Evolutionary conservation across 352 stramenopile genomes (phyloP), one percentile per base, ranked within the genome.

Genomic region (Globisporangium solare): DNA sequence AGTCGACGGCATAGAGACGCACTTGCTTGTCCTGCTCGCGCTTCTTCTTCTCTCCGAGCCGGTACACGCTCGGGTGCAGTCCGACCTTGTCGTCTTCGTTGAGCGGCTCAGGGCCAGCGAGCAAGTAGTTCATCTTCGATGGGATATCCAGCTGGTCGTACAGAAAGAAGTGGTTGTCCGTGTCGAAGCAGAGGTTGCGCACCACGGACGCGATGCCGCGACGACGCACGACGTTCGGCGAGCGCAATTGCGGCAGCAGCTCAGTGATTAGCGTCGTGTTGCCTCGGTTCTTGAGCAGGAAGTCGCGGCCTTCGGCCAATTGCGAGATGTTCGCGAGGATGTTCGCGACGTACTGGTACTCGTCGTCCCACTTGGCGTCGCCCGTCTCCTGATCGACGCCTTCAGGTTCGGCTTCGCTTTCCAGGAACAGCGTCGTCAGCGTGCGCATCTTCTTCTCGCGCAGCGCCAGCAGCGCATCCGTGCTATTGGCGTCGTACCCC

Each of bases 111-210:
- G 85, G 85, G 13, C 85, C 85, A 12, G 78, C 74, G 14, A 95
- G 68, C 54, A 91, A 51, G 17, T 80, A 82, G 58, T 86, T 80
- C 64, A 92, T 76, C 62, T 92, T 84, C n/a, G 72, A 83, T 22
- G 83, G 79, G 12, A 95, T 65, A 54, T 95, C 83, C 51, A 95
- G 53, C 54, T 92, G 81, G 52, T 94, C 84, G 65, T 92, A 94
- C 22, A 94, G 66, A 56, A 88, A 92, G 53, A 94, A 94, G 64
- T 94, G 84, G 62, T 88, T 92, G 68, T 95, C 83, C 40, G 79
- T 77, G 74, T 95, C 83, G 58, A 95, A 95, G 70, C 83, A 92
- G 54, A 95, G 64, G 67, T 95, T 95, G 61, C 87, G 87, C 20
- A 93, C 57, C 6, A 76, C 69, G 49, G 79, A 71, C 4, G 76